Evolutionary conservation across 139 green algal species (phyloP).

Genomic region (Coelastrella sp.): DNA sequence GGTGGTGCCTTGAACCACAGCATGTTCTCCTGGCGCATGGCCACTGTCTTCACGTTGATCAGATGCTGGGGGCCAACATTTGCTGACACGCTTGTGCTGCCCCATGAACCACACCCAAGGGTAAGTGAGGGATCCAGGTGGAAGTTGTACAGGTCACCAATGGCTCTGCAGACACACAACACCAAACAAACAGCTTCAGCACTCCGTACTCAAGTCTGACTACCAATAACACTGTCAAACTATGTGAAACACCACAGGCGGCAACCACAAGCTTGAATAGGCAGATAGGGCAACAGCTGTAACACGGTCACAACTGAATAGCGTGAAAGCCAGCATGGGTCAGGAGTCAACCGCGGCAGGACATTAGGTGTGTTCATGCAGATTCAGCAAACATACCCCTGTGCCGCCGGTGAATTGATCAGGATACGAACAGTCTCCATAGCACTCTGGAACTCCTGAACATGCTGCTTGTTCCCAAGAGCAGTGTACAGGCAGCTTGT

Average conservation of each 20-base stretch:
- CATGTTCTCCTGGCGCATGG: constrained; percentile 76
- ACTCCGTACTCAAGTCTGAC: too few species aligned
- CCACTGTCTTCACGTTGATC: constrained; percentile 78
- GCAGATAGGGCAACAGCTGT: too few species aligned
- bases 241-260: too few species aligned
- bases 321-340: too few species aligned
- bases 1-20: constrained; percentile 79
- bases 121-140: constrained; percentile 81
- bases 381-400: constrained; percentile 40
- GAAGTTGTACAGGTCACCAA: constrained; percentile 83
- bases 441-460: constrained; percentile 54
- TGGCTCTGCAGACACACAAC: constrained; percentile 45
- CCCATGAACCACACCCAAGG: constrained; percentile 78
- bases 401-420: constrained; percentile 75
- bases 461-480: constrained; percentile 67
- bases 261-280: too few species aligned
- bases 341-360: too few species aligned
- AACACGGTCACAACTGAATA: too few species aligned
- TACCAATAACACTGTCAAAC: too few species aligned
- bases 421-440: constrained; percentile 79
- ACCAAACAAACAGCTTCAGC: too few species aligned
- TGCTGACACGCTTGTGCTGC: constrained; percentile 71
- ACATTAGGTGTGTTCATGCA: background rate
- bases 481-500: constrained; percentile 76
- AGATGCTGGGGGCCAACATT: constrained; percentile 79